Evolutionary conservation across 2,329 filamentous ascomycete species (phyloP), one percentile per base, ranked within the genome.

Genomic region (Cordyceps sp.): DNA sequence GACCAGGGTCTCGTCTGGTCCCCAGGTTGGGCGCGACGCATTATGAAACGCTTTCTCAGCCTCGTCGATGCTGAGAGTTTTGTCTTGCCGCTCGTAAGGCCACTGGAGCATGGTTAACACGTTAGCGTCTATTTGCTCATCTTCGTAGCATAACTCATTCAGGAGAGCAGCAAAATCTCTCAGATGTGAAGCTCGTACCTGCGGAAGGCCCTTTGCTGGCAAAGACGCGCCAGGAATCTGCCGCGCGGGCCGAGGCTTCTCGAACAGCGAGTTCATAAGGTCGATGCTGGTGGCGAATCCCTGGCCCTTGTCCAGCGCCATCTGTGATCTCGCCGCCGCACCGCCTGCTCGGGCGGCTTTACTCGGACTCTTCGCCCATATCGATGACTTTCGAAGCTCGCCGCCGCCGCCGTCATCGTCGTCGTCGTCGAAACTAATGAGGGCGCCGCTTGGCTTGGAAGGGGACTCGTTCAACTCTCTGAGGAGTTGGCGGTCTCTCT

Each of bases 261-360:
- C 79, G 55, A 92, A 94, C 34, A 94, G 62, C 30, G 84, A 93
- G 51, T 93, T 88, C 84, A 93, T 94, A 51, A 94, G 62, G 60
- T 94, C 90, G 57, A 96, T 93, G 47, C 81, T 86, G 15, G 80
- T 93, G 15, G 75, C 70, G 54, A 93, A 88, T 1, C 78, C 77
- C 40, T 72, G 71, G 33, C 67, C 63, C 43, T 71, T 66, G 25
- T 57, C 53, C 42, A 49, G 41, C 21, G 45, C 48, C 34, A 50
- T 34, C 34, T 59, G 48, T 26, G 42, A 45, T 37, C 44, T 48
- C 28, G 47, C 45, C 15, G 43, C 42, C 29, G 47, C 38, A 26
- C 42, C 45, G 34, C 48, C 43, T 36, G 42, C 37, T 38, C 41
- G 47, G 29, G 49, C 46, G 13, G 44, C 36, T 36, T 47, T 49